Percentiles rank a stretch among this genome's conserved stretches.
Conservation (phyloP, 2,329 filamentous ascomycete genomes). For the Moelleriella libera region DNA sequence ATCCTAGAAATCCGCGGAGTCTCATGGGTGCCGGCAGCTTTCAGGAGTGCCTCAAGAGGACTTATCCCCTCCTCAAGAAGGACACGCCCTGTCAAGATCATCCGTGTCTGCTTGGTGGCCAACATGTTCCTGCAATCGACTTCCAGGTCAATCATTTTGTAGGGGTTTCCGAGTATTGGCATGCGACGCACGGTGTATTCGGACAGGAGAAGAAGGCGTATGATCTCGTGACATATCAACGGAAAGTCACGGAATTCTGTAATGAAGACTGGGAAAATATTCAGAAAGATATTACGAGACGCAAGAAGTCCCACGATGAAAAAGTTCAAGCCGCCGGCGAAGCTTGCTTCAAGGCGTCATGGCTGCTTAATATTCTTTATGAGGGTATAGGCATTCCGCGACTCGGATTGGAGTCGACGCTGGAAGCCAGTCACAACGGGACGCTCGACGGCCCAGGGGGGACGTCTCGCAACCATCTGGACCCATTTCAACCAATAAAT, state of each 20-base stretch:
- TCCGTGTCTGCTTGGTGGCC: slow-evolving; percentile 80
- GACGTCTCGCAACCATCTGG: slow-evolving; percentile 60
- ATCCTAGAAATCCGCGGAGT: slow-evolving; percentile 24
- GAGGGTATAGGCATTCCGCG: slow-evolving; percentile 90
- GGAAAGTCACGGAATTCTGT: slow-evolving; percentile 74
- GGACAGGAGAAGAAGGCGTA: slow-evolving; percentile 68
- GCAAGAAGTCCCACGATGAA: slow-evolving; percentile 62
- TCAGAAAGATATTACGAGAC: slow-evolving; percentile 43
- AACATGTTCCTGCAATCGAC: slow-evolving; percentile 89
- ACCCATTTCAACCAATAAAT: slow-evolving; percentile 85
- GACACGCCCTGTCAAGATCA: slow-evolving; percentile 69
- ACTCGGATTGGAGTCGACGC: slow-evolving; percentile 57
- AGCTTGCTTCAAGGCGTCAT: slow-evolving; percentile 95
- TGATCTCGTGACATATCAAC: slow-evolving; percentile 80
- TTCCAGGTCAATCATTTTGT: slow-evolving; percentile 97
- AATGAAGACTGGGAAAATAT: slow-evolving; percentile 71
- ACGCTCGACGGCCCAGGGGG: slow-evolving; percentile 56
- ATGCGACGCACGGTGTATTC: slow-evolving; percentile 93
- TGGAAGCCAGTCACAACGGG: slow-evolving; percentile 44
- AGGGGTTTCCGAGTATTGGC: slow-evolving; percentile 97
- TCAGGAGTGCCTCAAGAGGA: slow-evolving; percentile 66
- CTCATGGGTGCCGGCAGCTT: slow-evolving; percentile 80
- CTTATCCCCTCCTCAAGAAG: slow-evolving; percentile 79
- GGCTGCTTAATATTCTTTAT: slow-evolving; percentile 93
- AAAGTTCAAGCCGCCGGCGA: slow-evolving; percentile 69